Conservation (phyloP, 805 yeast species). For the Starmerella stellata region DNA sequence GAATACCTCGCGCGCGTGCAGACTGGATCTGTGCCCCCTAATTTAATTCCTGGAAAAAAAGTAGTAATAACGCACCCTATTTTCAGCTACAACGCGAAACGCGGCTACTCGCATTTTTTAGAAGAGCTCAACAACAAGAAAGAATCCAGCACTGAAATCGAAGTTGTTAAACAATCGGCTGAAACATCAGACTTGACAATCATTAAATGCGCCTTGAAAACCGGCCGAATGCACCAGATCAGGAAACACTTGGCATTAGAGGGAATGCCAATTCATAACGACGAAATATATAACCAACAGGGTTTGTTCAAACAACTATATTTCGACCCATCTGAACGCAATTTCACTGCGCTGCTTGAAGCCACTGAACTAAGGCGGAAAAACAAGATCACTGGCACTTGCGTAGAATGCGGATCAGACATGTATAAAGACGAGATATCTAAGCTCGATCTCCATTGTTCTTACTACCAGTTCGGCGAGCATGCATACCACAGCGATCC, state of each 20-base stretch:
- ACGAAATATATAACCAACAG: constrained; percentile 51
- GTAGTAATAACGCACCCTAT: constrained; percentile 9
- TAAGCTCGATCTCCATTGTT: constrained; percentile 16
- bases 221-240: constrained; percentile 92
- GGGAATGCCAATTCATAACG: constrained; percentile 79
- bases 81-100: constrained; percentile 16
- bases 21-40: neutral
- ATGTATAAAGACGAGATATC: constrained; percentile 6
- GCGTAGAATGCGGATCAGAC: constrained; percentile 15
- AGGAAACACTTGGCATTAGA: constrained; percentile 73
- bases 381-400: constrained; percentile 13
- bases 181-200: constrained; percentile 9
- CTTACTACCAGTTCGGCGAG: constrained; percentile 11
- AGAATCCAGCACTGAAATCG: constrained; percentile 11
- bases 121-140: constrained; percentile 3
- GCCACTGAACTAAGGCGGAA: constrained; percentile 4
- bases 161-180: constrained; percentile 1
- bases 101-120: constrained; percentile 13
- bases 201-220: constrained; percentile 35
- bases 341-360: constrained; percentile 7
- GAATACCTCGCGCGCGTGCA: constrained; percentile 11
- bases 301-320: constrained; percentile 6
- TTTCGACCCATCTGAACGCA: constrained; percentile 6
- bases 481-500: neutral
- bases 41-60: neutral